Percentiles rank a stretch among this genome's conserved stretches.
Evolutionary conservation across 2,329 filamentous ascomycete genomes (phyloP).

Genomic region (Shiraia sp.): DNA sequence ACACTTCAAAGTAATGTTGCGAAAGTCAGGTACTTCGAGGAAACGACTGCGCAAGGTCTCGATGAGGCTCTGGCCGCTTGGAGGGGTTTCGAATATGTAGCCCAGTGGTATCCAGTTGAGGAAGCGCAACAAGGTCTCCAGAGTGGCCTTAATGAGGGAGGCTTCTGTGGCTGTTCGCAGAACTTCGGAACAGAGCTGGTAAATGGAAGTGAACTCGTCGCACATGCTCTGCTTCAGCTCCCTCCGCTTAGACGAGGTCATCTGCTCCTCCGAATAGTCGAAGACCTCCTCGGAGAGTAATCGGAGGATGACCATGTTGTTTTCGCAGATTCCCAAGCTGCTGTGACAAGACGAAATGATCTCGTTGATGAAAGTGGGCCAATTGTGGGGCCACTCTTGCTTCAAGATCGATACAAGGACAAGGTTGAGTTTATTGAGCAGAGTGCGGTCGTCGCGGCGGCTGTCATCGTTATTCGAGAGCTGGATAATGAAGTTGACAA

Average conservation of each 20-base stretch:
- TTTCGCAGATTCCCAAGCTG: conserved; percentile 96
- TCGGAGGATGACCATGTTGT: conserved; percentile 98
- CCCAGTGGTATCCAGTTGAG: conserved; percentile 99
- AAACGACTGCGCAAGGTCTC: conserved; percentile 92
- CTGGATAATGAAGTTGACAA: conserved; percentile 97
- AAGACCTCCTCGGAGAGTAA: conserved; percentile 97
- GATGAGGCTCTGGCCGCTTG: conserved; percentile 67
- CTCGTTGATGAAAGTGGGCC: conserved; percentile 99
- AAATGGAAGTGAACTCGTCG: conserved; percentile 97
- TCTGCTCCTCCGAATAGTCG: conserved; percentile 97
- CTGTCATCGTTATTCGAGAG: conserved; percentile 88
- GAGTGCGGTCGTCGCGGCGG: conserved; percentile 79
- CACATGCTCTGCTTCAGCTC: conserved; percentile 99
- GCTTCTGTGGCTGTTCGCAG: conserved; percentile 86
- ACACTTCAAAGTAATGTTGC: conserved; percentile 95
- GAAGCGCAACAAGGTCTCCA: conserved; percentile 93
- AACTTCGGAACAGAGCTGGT: conserved; percentile 95
- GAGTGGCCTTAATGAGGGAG: conserved; percentile 90
- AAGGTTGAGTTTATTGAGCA: conserved; percentile 97
- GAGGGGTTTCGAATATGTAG: conserved; percentile 95
- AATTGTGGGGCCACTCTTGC: conserved; percentile 99
- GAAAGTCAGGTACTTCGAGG: conserved; percentile 89
- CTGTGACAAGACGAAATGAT: conserved; percentile 96
- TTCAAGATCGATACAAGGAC: conserved; percentile 97
- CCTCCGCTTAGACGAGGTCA: conserved; percentile 97